These are phyloP conservation scores for Globisporangium sylvaticum DNA, from an alignment of 352 stramenopile species.

Conservation along the genomic window DNA sequence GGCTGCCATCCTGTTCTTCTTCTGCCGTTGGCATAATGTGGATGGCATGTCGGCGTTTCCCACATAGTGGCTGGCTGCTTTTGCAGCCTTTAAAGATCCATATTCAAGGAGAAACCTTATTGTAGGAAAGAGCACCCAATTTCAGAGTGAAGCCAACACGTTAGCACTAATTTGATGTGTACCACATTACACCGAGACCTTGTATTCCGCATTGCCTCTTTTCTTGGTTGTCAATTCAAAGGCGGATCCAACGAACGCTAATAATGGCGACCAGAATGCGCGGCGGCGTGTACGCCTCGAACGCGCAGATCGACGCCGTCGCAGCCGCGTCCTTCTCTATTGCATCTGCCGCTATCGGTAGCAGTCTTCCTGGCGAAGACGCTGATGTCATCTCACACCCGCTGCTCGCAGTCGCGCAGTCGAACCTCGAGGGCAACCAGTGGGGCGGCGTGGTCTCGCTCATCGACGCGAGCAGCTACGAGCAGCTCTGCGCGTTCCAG, in stretches of 20 bases:
- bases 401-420: slow-evolving; percentile 62
- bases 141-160: no score
- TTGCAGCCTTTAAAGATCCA: not conserved
- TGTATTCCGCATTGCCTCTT: not conserved
- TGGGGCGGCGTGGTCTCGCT: slow-evolving; percentile 64
- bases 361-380: slow-evolving; percentile 11
- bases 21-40: not conserved
- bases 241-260: not conserved
- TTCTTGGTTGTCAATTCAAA: not conserved
- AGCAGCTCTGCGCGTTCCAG: slow-evolving; percentile 41
- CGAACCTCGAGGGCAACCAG: slow-evolving; percentile 69
- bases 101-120: no score
- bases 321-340: slow-evolving; percentile 14
- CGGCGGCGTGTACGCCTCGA: slow-evolving; percentile 19
- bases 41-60: not conserved
- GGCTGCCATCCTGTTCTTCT: not conserved
- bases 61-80: not conserved
- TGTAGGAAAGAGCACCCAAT: no score
- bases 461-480: slow-evolving; percentile 34
- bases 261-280: slow-evolving; percentile 9
- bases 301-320: slow-evolving; percentile 44
- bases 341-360: no score
- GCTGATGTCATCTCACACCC: slow-evolving; percentile 17
- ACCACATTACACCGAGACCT: not conserved
- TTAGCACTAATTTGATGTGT: not conserved